Evolutionary conservation across 2,329 filamentous ascomycete species (phyloP).

Genomic region (Alternaria gaisen): DNA sequence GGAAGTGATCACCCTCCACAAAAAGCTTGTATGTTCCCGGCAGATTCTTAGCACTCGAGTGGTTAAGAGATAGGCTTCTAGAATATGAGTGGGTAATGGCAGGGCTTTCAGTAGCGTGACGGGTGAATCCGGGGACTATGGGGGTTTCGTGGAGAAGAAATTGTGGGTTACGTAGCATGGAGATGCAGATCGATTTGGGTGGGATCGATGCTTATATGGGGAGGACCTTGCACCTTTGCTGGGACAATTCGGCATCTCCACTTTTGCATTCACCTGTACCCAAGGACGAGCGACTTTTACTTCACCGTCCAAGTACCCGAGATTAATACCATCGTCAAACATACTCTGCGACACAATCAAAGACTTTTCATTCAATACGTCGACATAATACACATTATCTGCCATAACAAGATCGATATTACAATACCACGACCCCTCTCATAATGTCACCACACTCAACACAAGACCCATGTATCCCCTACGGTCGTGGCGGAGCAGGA

Average conservation of each 20-base stretch:
- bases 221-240: neutral
- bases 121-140: conserved; percentile 7
- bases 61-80: conserved; percentile 4
- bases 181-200: neutral
- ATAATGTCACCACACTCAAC: neutral
- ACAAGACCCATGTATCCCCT: conserved; percentile 17
- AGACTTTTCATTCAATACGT: no score
- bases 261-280: neutral
- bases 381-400: neutral
- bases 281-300: neutral
- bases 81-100: neutral
- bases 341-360: neutral
- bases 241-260: neutral
- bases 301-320: neutral
- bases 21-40: neutral
- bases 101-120: neutral
- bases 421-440: neutral
- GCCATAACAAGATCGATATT: neutral
- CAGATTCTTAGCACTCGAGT: neutral
- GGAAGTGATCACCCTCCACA: neutral
- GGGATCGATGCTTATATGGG: neutral
- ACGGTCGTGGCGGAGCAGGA: conserved; percentile 23
- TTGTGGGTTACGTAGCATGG: neutral
- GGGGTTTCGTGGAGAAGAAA: neutral
- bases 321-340: neutral